Base-by-base conservation (phyloP, 257 asterid genomes). In the Gentiana straminea region DNA sequence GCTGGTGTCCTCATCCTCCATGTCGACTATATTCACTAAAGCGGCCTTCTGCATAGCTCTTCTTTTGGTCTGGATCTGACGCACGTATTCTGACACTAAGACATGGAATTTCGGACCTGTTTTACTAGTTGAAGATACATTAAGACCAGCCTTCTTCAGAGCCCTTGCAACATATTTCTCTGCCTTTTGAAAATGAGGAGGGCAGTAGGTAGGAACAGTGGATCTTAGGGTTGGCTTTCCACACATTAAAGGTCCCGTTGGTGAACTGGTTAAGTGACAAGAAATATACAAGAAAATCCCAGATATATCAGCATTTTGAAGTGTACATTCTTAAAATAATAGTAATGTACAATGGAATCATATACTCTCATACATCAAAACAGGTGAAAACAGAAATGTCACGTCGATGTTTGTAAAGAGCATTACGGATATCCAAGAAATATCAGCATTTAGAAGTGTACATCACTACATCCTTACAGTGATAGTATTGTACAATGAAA, bases 171-270 rank as follows among this genome's bases (percentile, higher is more conserved):
- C 79, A 55, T 83, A 77, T 63, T 72, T 84, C 61, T 91, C 98
- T 35, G 96, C 94, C 79, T 81, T 84, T 49, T 75, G 82, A 62
- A 79, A 75, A 77, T 91, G 96, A 62, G 61, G 68, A 53, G 87
- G 41, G 73, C 98, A 91, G 61, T 81, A 85, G 36, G 94, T 67
- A 64, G 98, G 98, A 69, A 83, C 77, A 0, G 83, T 72, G 52
- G 96, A 83, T 65, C 79, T 81, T 68, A 91, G 75, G 60, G 83
- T 83, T n/a, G 98, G 95, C 74, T 88, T 91, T 33, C 83, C 81
- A 64, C 98, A 91, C 7, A 63, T 81, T 77, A 91, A 82, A 34
- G 95, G 96, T 43, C 96, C 96, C 4, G 89, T 72, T 39, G 85
- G 80, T 15, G 96, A 84, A 73, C 98, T 91, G 84, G 56, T 33